Evolutionary conservation across 768 basidiomycete genomes (phyloP).

Genomic region (Chalciporus pseudorubinellus): DNA sequence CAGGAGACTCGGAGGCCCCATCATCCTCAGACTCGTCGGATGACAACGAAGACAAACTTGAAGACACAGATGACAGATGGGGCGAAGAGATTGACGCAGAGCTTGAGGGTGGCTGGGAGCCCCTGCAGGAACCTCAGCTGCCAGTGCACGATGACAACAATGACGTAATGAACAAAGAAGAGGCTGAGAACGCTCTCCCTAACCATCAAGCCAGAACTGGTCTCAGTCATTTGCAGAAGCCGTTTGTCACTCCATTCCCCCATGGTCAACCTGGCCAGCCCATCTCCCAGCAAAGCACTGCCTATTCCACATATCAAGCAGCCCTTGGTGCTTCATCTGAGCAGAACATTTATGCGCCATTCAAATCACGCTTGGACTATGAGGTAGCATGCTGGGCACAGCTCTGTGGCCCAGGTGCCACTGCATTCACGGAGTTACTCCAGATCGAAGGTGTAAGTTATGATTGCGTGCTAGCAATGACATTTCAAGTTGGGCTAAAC

Average conservation of each 20-base stretch:
- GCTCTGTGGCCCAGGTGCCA: conserved; percentile 33
- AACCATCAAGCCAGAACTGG: not conserved
- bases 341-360: conserved; percentile 30
- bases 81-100: not conserved
- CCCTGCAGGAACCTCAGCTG: not conserved
- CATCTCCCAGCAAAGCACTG: not conserved
- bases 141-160: not conserved
- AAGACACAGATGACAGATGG: not conserved
- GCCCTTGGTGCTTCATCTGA: not conserved
- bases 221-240: not conserved
- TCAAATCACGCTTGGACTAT: conserved; percentile 37
- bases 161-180: too few species aligned
- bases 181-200: not conserved
- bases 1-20: too few species aligned
- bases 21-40: not conserved
- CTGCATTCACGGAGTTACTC: conserved; percentile 38
- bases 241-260: not conserved
- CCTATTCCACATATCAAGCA: not conserved
- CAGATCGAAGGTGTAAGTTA: conserved; percentile 38
- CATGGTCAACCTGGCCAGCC: not conserved
- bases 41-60: too few species aligned
- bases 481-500: conserved; percentile 2
- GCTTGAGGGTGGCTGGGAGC: not conserved
- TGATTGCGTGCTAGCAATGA: not conserved
- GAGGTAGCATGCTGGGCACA: conserved; percentile 42